Evolutionary conservation across 352 stramenopile species (phyloP).

Genomic region (Pilasporangium apinafurcum): DNA sequence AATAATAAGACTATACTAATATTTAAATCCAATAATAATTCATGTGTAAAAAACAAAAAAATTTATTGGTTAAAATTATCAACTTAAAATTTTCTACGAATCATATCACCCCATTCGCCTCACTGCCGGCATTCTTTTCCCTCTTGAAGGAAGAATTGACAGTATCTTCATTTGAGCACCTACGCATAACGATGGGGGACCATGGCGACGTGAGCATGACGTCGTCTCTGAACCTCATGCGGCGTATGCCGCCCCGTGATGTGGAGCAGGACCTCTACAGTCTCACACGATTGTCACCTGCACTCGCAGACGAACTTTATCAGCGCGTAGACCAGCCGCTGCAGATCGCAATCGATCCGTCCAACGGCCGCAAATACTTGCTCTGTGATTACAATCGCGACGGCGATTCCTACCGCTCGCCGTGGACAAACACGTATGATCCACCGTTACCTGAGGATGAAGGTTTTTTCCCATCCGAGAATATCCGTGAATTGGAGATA

Average conservation of each 20-base stretch:
- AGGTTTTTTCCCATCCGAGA: slow-evolving; percentile 87
- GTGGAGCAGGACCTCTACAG: slow-evolving; percentile 82
- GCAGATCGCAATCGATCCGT: slow-evolving; percentile 78
- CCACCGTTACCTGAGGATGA: slow-evolving; percentile 68
- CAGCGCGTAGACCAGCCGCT: slow-evolving; percentile 92
- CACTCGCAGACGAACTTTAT: slow-evolving; percentile 88
- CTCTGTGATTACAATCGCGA: slow-evolving; percentile 95
- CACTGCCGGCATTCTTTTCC: too few relatives aligned
- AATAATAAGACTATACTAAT: too few relatives aligned
- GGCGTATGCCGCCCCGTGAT: slow-evolving; percentile 82
- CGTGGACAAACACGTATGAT: slow-evolving; percentile 93
- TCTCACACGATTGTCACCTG: slow-evolving; percentile 75
- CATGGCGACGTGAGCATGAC: slow-evolving; percentile 46
- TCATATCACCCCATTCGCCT: too few relatives aligned
- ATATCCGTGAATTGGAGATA: slow-evolving; percentile 87
- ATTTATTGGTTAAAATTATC: too few relatives aligned
- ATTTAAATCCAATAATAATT: too few relatives aligned
- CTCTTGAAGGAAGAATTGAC: too few relatives aligned
- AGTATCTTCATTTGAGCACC: not conserved
- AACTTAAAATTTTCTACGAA: too few relatives aligned
- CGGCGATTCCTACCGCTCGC: slow-evolving; percentile 88
- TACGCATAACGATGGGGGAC: slow-evolving; percentile 17
- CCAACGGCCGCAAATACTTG: slow-evolving; percentile 88
- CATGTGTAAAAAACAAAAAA: too few relatives aligned
- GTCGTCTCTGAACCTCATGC: slow-evolving; percentile 85